These are phyloP conservation scores for Salmacisia buchloeana DNA, from an alignment of 1,284 basidiomycete species.

Conservation along the genomic window DNA sequence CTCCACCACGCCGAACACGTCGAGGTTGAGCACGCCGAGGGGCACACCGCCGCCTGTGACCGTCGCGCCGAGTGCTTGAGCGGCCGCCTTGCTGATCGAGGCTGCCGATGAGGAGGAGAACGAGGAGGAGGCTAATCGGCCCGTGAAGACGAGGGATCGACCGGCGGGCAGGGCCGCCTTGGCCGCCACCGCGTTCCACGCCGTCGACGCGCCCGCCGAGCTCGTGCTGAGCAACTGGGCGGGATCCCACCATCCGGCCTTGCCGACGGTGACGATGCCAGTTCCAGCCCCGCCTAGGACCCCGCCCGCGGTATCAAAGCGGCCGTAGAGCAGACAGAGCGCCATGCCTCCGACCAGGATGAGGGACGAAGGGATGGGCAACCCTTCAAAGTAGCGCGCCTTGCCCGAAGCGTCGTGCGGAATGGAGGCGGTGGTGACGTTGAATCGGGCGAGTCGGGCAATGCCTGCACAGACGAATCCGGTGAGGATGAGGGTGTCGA, in stretches of 20 bases:
- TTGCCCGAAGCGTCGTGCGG: slow-evolving; percentile 85
- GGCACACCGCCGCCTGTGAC: slow-evolving; percentile 54
- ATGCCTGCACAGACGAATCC: slow-evolving; percentile 92
- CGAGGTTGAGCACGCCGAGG: background rate
- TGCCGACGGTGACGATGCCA: slow-evolving; percentile 11
- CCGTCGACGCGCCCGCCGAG: slow-evolving; percentile 19
- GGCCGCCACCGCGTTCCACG: slow-evolving; percentile 22
- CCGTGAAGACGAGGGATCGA: slow-evolving; percentile 1
- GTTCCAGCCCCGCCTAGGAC: slow-evolving; percentile 54
- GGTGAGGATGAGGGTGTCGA: slow-evolving; percentile 81
- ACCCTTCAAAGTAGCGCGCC: slow-evolving; percentile 89
- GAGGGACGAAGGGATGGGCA: slow-evolving; percentile 90
- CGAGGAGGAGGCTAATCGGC: slow-evolving; percentile 4
- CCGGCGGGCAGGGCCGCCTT: slow-evolving; percentile 20
- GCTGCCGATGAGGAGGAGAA: slow-evolving; percentile 79
- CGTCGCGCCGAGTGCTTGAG: background rate
- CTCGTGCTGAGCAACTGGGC: slow-evolving; percentile 7
- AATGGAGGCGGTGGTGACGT: slow-evolving; percentile 90
- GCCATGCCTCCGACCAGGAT: slow-evolving; percentile 73
- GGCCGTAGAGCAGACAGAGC: slow-evolving; percentile 75
- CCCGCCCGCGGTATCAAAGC: slow-evolving; percentile 61
- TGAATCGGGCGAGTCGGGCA: slow-evolving; percentile 92
- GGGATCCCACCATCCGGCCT: slow-evolving; percentile 13
- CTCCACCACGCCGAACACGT: slow-evolving; percentile 4
- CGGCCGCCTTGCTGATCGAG: slow-evolving; percentile 86